Evolutionary conservation across 352 stramenopile genomes (phyloP).

Genomic region (Phytophthora lateralis): DNA sequence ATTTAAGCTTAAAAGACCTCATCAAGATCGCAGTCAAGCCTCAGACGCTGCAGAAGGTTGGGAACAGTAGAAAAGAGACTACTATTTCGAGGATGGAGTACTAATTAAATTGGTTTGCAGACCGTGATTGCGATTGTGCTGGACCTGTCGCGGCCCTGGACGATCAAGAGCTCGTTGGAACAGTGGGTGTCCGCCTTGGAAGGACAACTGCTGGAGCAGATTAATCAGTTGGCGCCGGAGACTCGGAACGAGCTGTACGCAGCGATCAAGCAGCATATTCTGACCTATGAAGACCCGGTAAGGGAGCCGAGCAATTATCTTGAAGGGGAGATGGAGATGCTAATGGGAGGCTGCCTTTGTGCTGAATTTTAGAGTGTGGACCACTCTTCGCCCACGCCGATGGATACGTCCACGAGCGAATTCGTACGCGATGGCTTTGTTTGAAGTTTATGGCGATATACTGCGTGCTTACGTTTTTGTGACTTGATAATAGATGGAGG

Average conservation of each 20-base stretch:
- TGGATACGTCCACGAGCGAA: conserved; percentile 66
- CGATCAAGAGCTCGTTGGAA: conserved; percentile 81
- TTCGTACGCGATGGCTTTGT: conserved; percentile 53
- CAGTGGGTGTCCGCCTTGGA: conserved; percentile 83
- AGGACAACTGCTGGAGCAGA: conserved; percentile 71
- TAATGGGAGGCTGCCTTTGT: conserved; percentile 6
- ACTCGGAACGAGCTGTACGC: conserved; percentile 65
- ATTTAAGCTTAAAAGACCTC: conserved; percentile 70
- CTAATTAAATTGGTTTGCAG: conserved; percentile 31
- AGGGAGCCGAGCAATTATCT: conserved; percentile 1
- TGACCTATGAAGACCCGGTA: conserved; percentile 82
- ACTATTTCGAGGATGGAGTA: conserved; percentile 4
- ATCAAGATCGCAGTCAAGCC: conserved; percentile 71
- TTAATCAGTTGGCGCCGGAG: conserved; percentile 61
- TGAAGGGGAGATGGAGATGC: conserved; percentile 10
- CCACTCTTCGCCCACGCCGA: conserved; percentile 49
- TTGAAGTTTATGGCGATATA: conserved; percentile 2
- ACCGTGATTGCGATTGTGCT: conserved; percentile 72
- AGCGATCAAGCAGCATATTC: conserved; percentile 72
- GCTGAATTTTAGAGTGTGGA: conserved; percentile 52
- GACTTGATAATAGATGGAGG: conserved; percentile 55
- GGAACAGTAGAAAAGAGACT: neutral
- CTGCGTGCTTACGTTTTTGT: neutral
- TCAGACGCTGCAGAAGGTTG: conserved; percentile 52
- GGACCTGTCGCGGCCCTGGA: conserved; percentile 79